A percentile compares a stretch with the other conserved stretches of the same genome.
These are phyloP conservation scores for Umbelopsis isabellina DNA, from an alignment of 192 early-diverging fungal genomes.

Conservation along the genomic window DNA sequence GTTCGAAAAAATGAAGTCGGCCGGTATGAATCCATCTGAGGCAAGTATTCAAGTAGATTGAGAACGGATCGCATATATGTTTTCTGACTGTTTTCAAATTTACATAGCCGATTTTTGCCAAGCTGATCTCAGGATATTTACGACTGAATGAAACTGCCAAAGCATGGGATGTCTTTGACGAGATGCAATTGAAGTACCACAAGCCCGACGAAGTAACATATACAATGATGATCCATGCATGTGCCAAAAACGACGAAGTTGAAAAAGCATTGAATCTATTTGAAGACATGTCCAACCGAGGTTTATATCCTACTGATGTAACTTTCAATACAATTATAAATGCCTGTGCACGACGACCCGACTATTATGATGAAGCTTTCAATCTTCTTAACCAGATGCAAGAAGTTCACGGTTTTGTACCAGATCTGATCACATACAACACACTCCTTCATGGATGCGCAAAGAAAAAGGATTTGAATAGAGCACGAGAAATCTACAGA, in stretches of 20 bases:
- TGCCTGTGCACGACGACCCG: slow-evolving; percentile 75
- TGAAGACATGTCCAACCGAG: slow-evolving; percentile 77
- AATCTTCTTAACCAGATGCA: slow-evolving; percentile 82
- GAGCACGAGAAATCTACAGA: slow-evolving; percentile 67
- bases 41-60: slow-evolving; percentile 13
- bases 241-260: slow-evolving; percentile 80
- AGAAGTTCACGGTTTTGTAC: slow-evolving; percentile 75
- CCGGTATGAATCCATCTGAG: slow-evolving; percentile 53
- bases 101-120: slow-evolving; percentile 68
- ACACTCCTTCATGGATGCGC: slow-evolving; percentile 79
- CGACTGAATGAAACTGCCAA: slow-evolving; percentile 66
- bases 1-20: slow-evolving; percentile 76
- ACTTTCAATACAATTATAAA: slow-evolving; percentile 90
- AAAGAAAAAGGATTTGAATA: slow-evolving; percentile 68
- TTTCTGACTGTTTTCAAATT: neutral
- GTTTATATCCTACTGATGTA: slow-evolving; percentile 74
- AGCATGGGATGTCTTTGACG: slow-evolving; percentile 91
- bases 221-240: slow-evolving; percentile 91
- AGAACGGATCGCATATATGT: neutral
- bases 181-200: slow-evolving; percentile 77
- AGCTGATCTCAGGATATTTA: slow-evolving; percentile 83
- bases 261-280: slow-evolving; percentile 92
- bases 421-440: slow-evolving; percentile 81
- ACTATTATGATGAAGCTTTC: slow-evolving; percentile 88
- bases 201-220: slow-evolving; percentile 82